These are phyloP conservation scores for Rutstroemia sydowiana DNA, from an alignment of 2,329 filamentous ascomycete species.

Conservation along the genomic window DNA sequence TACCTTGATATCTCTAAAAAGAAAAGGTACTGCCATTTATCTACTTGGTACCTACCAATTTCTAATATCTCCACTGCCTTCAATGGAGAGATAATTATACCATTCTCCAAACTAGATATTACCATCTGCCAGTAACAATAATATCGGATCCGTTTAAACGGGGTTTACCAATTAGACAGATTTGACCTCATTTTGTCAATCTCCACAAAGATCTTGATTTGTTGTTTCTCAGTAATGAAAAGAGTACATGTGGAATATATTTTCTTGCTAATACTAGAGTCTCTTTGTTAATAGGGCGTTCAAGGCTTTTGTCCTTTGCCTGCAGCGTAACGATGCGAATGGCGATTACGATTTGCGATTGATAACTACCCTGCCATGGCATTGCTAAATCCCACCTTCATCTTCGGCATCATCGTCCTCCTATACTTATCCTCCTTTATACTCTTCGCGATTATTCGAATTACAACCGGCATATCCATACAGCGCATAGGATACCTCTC, in stretches of 20 bases:
- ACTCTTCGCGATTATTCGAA: slow-evolving; percentile 84
- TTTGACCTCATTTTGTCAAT: slow-evolving; percentile 3
- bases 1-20: no score
- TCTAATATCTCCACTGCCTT: no score
- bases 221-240: slow-evolving; percentile 9
- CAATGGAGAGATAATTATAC: no score
- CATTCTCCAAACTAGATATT: not conserved
- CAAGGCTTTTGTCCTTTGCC: not conserved
- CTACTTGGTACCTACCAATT: no score
- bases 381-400: slow-evolving; percentile 67
- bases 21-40: no score
- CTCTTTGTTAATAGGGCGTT: slow-evolving; percentile 2
- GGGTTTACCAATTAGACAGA: slow-evolving; percentile 3
- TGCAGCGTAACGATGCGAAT: slow-evolving; percentile 1
- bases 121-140: no score
- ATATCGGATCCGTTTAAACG: not conserved
- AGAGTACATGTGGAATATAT: slow-evolving; percentile 1
- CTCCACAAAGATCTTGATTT: not conserved
- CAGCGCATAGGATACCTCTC: slow-evolving; percentile 92
- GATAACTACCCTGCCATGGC: slow-evolving; percentile 41
- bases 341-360: slow-evolving; percentile 7
- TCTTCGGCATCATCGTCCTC: slow-evolving; percentile 78
- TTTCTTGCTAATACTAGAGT: slow-evolving; percentile 1
- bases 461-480: slow-evolving; percentile 89
- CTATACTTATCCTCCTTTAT: slow-evolving; percentile 89